Evolutionary conservation across 176 grass and related monocot genomes (phyloP).

Genomic region (Paspalum vaginatum): DNA sequence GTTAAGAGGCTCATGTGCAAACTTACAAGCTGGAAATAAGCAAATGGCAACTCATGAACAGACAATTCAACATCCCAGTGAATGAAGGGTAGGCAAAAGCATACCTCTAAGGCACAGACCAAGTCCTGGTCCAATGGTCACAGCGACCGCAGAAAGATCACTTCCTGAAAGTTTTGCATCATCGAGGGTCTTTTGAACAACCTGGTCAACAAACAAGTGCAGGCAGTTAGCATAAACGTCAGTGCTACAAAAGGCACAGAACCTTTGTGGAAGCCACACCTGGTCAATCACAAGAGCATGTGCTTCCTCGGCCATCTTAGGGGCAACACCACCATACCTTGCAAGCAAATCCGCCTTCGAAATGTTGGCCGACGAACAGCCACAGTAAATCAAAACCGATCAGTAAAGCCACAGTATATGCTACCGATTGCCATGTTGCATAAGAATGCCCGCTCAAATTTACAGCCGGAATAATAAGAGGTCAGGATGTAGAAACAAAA

Average conservation of each 20-base stretch:
- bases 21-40: background rate
- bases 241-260: background rate
- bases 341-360: constrained; percentile 90
- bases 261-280: constrained; percentile 43
- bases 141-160: constrained; percentile 85
- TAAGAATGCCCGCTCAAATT: background rate
- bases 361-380: background rate
- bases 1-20: constrained; percentile 1
- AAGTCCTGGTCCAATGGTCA: constrained; percentile 92
- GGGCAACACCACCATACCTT: constrained; percentile 80
- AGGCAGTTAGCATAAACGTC: background rate
- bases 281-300: constrained; percentile 80
- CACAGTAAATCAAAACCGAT: background rate
- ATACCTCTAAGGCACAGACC: constrained; percentile 94
- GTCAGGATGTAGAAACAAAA: background rate
- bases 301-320: constrained; percentile 97
- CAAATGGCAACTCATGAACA: constrained; percentile 9
- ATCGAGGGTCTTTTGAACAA: constrained; percentile 82
- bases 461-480: background rate
- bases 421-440: background rate
- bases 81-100: background rate
- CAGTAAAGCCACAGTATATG: constrained; percentile 5
- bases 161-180: constrained; percentile 69
- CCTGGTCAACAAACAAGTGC: constrained; percentile 49
- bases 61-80: background rate